A percentile compares a stretch with the other conserved stretches of the same genome.
Evolutionary conservation across 805 yeast species (phyloP).

Genomic region (Vanderwaltozyma verrucispora): DNA sequence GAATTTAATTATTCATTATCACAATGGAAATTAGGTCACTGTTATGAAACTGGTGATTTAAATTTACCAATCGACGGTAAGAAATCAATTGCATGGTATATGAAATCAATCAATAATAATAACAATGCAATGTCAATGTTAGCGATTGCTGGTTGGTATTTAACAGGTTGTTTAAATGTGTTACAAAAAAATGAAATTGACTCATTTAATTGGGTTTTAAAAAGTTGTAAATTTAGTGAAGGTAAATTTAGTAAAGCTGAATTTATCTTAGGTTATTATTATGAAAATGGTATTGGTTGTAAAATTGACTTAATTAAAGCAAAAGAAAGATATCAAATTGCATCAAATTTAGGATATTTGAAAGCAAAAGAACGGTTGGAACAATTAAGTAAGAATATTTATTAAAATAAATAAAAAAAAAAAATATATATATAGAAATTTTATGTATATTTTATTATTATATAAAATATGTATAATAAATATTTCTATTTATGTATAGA

Average conservation of each 20-base stretch:
- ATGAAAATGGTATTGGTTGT: slow-evolving; percentile 56
- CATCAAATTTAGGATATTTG: slow-evolving; percentile 52
- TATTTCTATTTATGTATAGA: background rate
- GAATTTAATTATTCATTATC: slow-evolving; percentile 51
- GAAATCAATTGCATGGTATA: slow-evolving; percentile 64
- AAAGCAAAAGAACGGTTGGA: slow-evolving; percentile 36
- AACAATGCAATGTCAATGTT: slow-evolving; percentile 47
- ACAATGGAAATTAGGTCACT: slow-evolving; percentile 60
- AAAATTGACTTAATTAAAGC: slow-evolving; percentile 35
- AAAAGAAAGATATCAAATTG: slow-evolving; percentile 40
- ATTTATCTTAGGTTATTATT: slow-evolving; percentile 58
- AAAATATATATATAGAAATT: no score
- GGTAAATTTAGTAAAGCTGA: slow-evolving; percentile 52
- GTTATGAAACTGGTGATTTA: slow-evolving; percentile 59
- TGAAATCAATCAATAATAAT: slow-evolving; percentile 41
- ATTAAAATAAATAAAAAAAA: background rate
- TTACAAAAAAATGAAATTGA: slow-evolving; percentile 47
- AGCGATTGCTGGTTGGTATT: slow-evolving; percentile 68
- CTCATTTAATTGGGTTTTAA: slow-evolving; percentile 57
- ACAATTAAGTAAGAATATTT: no score
- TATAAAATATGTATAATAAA: background rate
- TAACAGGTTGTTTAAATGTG: slow-evolving; percentile 53
- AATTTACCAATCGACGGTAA: slow-evolving; percentile 43
- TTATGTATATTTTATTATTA: background rate
- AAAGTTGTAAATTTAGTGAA: slow-evolving; percentile 40